phyloP scores from a whole-genome alignment of 78 protist genomes.

The Dictyostelium intermedium region DNA sequence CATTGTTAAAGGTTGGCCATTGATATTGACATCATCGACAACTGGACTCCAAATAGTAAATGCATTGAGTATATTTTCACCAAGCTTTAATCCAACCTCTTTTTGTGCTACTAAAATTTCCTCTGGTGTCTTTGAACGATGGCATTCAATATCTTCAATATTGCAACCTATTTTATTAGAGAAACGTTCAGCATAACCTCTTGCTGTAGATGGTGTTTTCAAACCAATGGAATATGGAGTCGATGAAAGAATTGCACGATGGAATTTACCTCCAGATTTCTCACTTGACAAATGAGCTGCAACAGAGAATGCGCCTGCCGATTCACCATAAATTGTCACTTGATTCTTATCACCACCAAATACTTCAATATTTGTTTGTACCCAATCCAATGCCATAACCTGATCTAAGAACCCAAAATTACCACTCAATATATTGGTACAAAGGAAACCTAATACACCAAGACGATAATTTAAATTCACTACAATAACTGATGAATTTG shows the following conservation, averaged over 20 bases:
- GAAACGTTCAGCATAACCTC: background rate
- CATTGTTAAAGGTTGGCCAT: slow-evolving; percentile 28
- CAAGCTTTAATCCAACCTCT: background rate
- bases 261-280: slow-evolving; percentile 64
- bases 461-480: slow-evolving; percentile 60
- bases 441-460: slow-evolving; percentile 46
- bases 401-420: slow-evolving; percentile 89
- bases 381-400: slow-evolving; percentile 83
- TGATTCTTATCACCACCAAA: slow-evolving; percentile 88
- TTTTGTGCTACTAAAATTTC: slow-evolving; percentile 4
- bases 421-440: slow-evolving; percentile 44
- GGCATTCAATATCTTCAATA: slow-evolving; percentile 2
- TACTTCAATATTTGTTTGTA: slow-evolving; percentile 69
- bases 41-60: slow-evolving; percentile 60
- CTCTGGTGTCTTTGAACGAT: background rate
- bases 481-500: slow-evolving; percentile 40
- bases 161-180: slow-evolving; percentile 59
- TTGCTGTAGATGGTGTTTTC: background rate
- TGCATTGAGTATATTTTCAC: background rate
- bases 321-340: slow-evolving; percentile 43
- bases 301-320: slow-evolving; percentile 45
- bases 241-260: slow-evolving; percentile 49
- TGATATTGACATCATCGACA: slow-evolving; percentile 11
- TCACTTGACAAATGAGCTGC: slow-evolving; percentile 71
- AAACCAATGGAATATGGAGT: slow-evolving; percentile 12